Evolutionary conservation across 169 alveolate species (phyloP).

Genomic region (Eimeria praecox): DNA sequence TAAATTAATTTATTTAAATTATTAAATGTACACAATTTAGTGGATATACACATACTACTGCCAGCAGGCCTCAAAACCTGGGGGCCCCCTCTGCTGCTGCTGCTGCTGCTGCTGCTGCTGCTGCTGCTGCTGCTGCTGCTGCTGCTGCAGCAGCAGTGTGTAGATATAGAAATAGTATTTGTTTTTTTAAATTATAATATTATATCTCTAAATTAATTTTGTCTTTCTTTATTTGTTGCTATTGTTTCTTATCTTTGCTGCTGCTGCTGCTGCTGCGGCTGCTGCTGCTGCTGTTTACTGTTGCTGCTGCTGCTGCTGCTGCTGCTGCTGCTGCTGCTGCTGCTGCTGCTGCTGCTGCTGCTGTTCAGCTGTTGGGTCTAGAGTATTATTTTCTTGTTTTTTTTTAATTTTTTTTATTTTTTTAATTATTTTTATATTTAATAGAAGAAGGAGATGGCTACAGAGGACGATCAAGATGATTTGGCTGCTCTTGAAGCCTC

Average conservation of each 20-base stretch:
- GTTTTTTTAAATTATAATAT: not conserved
- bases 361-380: too few species aligned
- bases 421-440: too few species aligned
- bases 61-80: not conserved
- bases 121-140: not conserved
- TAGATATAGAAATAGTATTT: not conserved
- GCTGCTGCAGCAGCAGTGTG: constrained; percentile 27
- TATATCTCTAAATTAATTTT: not conserved
- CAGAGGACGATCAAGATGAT: constrained; percentile 30
- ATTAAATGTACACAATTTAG: too few species aligned
- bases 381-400: too few species aligned
- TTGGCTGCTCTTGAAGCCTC: constrained; percentile 50
- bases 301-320: too few species aligned
- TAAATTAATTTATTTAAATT: too few species aligned
- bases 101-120: constrained; percentile 29
- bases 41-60: not conserved
- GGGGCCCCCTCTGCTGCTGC: too few species aligned
- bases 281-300: constrained; percentile 11
- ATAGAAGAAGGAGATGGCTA: not conserved
- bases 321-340: not conserved
- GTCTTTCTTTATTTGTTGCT: not conserved
- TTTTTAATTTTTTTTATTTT: not conserved
- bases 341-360: not conserved
- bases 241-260: not conserved
- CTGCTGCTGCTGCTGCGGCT: not conserved